Evolutionary conservation across 1,139 yeast species (phyloP), one percentile per base, ranked within the genome.

Genomic region (Pneumocystis sp.): DNA sequence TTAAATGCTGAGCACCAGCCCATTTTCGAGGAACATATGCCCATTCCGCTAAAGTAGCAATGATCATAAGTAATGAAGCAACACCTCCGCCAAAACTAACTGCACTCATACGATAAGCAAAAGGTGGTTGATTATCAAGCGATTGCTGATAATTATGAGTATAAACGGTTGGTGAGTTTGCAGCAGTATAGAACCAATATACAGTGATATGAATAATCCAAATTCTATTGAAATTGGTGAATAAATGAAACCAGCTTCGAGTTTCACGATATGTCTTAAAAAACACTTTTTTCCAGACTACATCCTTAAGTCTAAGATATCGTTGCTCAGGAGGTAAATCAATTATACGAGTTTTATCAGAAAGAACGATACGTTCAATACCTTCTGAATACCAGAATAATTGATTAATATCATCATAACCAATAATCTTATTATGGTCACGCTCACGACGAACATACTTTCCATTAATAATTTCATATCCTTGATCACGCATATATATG

Each of bases 301-400:
- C 95, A 73, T 93, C 97, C 71, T 97, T 96, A 68, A 93, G 82
- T 76, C 87, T 86, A 73, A 85, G 82, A 76, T 83, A 95, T 76
- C 98, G 87, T 77, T 93, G 96, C 73, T 85, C 89, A 69, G 85
- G 83, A 61, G 97, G 95, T 73, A 90, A 79, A 73, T 95, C 98
- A 66, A 93, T 89, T 74, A 93, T 81, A 76, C 96, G 85, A 45
- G 96, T 81, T 70, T 96, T 96, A 76, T 93, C 97, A 74, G 87
- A 91, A 74, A 91, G 84, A 64, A 87, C 83, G 73, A 93, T 91
- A 79, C 95, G 86, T 68, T 95, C 87, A 72, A 93, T 87, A 81
- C 98, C 99, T 79, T 93, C 97, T 61, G 98, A 97, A 78, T 93
- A 95, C 98, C 99, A 93, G 79, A 93, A 93, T 72, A 93, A 83